A percentile compares a stretch with the other conserved stretches of the same genome.
Conservation (phyloP, 257 asterid species). For the Jasminum sambac region DNA sequence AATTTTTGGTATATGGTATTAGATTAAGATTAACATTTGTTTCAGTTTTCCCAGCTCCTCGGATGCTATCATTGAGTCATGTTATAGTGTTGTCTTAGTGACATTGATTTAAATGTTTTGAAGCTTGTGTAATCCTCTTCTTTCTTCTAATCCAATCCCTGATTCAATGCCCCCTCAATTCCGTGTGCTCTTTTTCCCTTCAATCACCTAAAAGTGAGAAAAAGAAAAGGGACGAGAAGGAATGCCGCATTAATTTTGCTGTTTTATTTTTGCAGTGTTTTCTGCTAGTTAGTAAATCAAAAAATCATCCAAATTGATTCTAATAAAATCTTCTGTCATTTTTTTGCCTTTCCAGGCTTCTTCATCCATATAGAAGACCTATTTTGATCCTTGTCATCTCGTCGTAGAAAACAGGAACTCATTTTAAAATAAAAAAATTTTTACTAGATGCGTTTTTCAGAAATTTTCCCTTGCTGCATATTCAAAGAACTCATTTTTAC, state of each 20-base stretch:
- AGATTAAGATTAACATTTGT: background rate
- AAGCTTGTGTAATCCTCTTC: background rate
- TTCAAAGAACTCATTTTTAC: background rate
- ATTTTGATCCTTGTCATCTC: background rate
- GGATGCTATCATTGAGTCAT: background rate
- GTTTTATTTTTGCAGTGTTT: background rate
- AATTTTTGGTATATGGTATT: background rate
- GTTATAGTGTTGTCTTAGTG: background rate
- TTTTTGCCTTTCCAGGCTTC: background rate
- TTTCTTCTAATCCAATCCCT: background rate
- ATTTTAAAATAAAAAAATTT: background rate
- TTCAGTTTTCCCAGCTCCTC: background rate
- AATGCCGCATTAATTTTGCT: background rate
- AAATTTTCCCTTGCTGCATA: background rate
- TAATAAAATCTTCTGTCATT: background rate
- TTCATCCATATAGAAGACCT: background rate
- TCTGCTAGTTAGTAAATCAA: background rate
- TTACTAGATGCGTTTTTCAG: conserved; percentile 6
- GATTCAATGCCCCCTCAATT: no score
- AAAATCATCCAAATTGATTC: background rate
- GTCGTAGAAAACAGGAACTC: no score
- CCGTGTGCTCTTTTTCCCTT: no score
- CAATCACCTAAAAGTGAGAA: no score
- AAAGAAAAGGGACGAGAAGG: background rate
- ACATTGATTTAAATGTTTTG: conserved; percentile 12